Evolutionary conservation across 2,329 filamentous ascomycete genomes (phyloP), one percentile per base, ranked within the genome.

Genomic region (Ophiostoma novo-ulmi): DNA sequence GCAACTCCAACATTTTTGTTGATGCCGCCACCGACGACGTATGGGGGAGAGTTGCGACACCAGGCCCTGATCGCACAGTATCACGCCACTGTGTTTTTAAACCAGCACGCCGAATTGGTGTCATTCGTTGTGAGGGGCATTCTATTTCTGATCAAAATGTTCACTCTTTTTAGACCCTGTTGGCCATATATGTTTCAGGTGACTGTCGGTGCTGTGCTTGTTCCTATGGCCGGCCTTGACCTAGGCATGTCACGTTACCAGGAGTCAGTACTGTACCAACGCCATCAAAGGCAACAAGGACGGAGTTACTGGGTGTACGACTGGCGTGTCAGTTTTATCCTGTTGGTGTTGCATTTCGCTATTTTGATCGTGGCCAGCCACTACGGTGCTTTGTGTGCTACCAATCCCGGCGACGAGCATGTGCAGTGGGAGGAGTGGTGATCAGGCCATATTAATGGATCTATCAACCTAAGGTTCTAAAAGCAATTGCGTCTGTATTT

Each of bases 81-180:
- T 72, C 79, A 76, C 72, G 75, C 75, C 66, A 73, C 74, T 73
- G 76, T 75, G 61, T 80, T 77, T 75, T 73, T 74, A 61, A 71
- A 70, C 8, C 77, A 71, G 44, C 78, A 80, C 73, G 75, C 74
- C 7, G 77, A 76, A 31, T 75, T 76, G 5, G 74, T 79, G 73
- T 76, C 79, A 78, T 78, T 79, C 67, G 69, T 81, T 5, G 73
- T 85, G 26, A 89, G 89, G 67, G 79, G 92, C 2, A 75, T 79
- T 0, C 75, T 94, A 0, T 94, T 97, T 75, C 77, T 90, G 6
- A 74, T 85, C 68, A 97, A 97, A 78, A 80, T 93, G 10, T 80
- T 85, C 14, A 87, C 87, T 0, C 79, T 95, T 11, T 83, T 85
- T 2, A 83, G 85, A 66, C 86, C 89, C 0, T 97, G 93, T 78